Evolutionary conservation across 2,329 filamentous ascomycete species (phyloP), one percentile per base, ranked within the genome.

Genomic region (Cladosporium sp.): DNA sequence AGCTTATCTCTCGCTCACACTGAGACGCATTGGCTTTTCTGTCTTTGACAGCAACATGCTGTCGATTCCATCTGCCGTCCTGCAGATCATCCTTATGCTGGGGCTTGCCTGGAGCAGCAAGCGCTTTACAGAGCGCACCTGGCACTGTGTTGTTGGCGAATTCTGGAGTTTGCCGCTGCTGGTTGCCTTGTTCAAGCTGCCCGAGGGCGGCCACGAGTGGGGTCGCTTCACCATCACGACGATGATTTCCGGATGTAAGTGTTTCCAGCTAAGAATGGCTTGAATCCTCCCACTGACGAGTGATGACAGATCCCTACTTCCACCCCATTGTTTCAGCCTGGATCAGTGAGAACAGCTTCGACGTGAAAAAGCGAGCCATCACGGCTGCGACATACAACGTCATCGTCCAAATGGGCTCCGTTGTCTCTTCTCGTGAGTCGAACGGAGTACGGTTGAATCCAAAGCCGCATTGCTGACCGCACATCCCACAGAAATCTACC

Each of bases 321-420:
- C 75, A 84, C 58, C 78, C 81, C 0, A 78, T 84, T 25, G 66
- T 81, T 2, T 81, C 84, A 0, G 80, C 75, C 0, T 78, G 80
- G 65, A 82, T 76, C 1, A 81, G 78, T 2, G 74, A 80, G 45
- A 86, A 85, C 59, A 77, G 80, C 2, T 81, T 82, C 54, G 73
- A 76, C 1, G 80, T 86, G 8, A 72, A 82, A 9, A 80, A 78
- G 5, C 71, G 82, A 32, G 65, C 69, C 7, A 67, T 72, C 2
- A 66, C 65, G 1, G 67, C 69, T 0, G 70, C 70, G 2, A 58
- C 69, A 2, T 70, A 68, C 53, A 70, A 71, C 51, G 67, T 42
- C 15, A 38, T 38, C 9, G 25, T 48, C n/a, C 45, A 48, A 15
- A 13, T 48, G 20, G 45, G 45, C 45, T 48, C 45, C 13, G 45